These are phyloP conservation scores for Naganishia sp. DNA, from an alignment of 1,284 basidiomycete genomes.

Conservation along the genomic window DNA sequence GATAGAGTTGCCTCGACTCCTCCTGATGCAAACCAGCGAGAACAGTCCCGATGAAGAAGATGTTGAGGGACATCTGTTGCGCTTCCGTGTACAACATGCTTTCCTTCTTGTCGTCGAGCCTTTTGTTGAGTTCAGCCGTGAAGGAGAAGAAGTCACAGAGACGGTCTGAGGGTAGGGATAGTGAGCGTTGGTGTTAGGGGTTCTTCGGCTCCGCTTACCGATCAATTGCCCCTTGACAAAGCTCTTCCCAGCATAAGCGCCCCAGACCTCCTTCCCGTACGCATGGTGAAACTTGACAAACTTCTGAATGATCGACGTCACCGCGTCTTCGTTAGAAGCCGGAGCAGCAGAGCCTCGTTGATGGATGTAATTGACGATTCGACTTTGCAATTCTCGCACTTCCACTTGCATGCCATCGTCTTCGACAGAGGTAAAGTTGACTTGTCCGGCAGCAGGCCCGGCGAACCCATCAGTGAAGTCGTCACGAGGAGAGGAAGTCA, in stretches of 20 bases:
- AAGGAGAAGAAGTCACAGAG: slow-evolving; percentile 23
- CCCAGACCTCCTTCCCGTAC: slow-evolving; percentile 13
- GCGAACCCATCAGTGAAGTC: slow-evolving; percentile 1
- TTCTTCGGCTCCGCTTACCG: not conserved
- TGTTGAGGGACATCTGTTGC: slow-evolving; percentile 9
- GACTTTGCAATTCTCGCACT: slow-evolving; percentile 3
- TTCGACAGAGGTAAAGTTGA: not conserved
- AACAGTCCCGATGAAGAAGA: slow-evolving; percentile 10
- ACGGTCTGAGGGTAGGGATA: not conserved
- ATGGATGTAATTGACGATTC: not conserved
- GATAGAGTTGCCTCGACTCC: slow-evolving; percentile 7
- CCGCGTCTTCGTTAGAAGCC: not conserved
- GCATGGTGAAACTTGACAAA: slow-evolving; percentile 19
- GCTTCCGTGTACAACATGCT: slow-evolving; percentile 15
- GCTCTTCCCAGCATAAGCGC: not conserved
- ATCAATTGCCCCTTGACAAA: slow-evolving; percentile 10
- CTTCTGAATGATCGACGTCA: not conserved
- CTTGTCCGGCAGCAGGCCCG: not conserved
- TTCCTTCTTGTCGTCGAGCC: slow-evolving; percentile 10
- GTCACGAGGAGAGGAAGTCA: not conserved
- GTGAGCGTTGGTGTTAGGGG: not conserved
- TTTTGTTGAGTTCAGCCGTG: slow-evolving; percentile 11
- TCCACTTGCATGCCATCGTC: not conserved
- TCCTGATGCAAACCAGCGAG: slow-evolving; percentile 4
- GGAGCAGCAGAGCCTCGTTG: slow-evolving; percentile 6